phyloP scores from a whole-genome alignment of 2,329 filamentous ascomycete species.

The Ophiostoma montium region DNA sequence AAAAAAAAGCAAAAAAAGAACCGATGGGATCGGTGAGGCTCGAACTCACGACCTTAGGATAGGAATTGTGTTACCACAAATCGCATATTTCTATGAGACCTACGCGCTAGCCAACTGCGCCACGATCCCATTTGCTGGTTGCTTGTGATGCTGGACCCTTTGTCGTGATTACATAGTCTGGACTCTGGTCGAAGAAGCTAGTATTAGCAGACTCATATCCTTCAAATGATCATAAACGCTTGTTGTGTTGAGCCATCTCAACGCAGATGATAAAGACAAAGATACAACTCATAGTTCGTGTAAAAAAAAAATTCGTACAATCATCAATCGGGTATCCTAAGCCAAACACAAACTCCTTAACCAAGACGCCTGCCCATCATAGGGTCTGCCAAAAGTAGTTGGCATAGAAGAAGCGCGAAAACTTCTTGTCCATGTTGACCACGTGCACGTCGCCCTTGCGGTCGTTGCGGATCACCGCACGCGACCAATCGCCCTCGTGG shows the following conservation, averaged over 20 bases:
- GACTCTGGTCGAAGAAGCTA: not conserved
- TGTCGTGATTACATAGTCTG: not conserved
- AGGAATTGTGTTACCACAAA: no score
- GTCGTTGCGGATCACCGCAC: slow-evolving; percentile 73
- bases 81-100: slow-evolving; percentile 1
- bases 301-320: not conserved
- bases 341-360: no score
- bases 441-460: slow-evolving; percentile 86
- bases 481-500: slow-evolving; percentile 64
- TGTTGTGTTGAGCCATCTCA: not conserved
- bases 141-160: not conserved
- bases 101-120: slow-evolving; percentile 4
- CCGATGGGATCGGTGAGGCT: slow-evolving; percentile 12
- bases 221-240: not conserved
- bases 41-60: slow-evolving; percentile 14
- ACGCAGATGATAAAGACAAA: not conserved
- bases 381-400: slow-evolving; percentile 93
- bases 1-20: not conserved
- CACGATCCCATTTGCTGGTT: slow-evolving; percentile 2
- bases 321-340: no score
- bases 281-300: not conserved
- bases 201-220: no score
- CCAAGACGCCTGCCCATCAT: slow-evolving; percentile 24
- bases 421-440: slow-evolving; percentile 85
- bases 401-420: slow-evolving; percentile 81